Evolutionary conservation across 2,329 filamentous ascomycete species (phyloP).

Genomic region (Arthroderma sp.): DNA sequence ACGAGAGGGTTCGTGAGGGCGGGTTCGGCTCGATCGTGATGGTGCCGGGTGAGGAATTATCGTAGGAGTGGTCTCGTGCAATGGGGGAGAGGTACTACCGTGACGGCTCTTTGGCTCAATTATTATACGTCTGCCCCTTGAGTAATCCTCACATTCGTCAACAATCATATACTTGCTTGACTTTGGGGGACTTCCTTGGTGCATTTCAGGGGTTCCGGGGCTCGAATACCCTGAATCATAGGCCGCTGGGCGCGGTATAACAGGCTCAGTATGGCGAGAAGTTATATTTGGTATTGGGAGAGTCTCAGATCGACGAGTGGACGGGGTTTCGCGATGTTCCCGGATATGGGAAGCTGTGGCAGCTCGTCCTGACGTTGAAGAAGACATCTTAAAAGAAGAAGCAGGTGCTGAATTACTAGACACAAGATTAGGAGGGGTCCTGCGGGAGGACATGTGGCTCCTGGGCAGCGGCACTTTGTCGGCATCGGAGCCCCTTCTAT

Average conservation of each 20-base stretch:
- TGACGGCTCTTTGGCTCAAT: constrained; percentile 20
- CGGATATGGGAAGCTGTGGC: constrained; percentile 19
- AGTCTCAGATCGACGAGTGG: constrained; percentile 19
- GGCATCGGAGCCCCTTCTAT: constrained; percentile 15
- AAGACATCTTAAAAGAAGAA: constrained; percentile 15
- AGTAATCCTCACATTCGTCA: constrained; percentile 15
- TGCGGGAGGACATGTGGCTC: constrained; percentile 17
- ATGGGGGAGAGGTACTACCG: constrained; percentile 7
- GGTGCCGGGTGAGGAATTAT: background rate
- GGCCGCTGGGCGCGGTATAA: constrained; percentile 20
- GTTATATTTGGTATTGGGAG: constrained; percentile 18
- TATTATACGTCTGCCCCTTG: constrained; percentile 11
- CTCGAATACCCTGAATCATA: constrained; percentile 35
- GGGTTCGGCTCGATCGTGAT: constrained; percentile 1
- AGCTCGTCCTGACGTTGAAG: constrained; percentile 21
- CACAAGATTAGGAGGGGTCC: constrained; percentile 23
- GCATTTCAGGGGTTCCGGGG: constrained; percentile 30
- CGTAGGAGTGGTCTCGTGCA: background rate
- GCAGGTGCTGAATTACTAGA: constrained; percentile 23
- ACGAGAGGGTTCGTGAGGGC: background rate
- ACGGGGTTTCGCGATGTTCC: constrained; percentile 18
- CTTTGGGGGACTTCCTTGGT: constrained; percentile 20
- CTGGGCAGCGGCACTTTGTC: constrained; percentile 21
- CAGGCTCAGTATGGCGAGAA: constrained; percentile 14
- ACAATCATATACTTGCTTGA: constrained; percentile 22